Evolutionary conservation across 2,329 filamentous ascomycete species (phyloP).

Genomic region (Tetracladium maxilliforme): DNA sequence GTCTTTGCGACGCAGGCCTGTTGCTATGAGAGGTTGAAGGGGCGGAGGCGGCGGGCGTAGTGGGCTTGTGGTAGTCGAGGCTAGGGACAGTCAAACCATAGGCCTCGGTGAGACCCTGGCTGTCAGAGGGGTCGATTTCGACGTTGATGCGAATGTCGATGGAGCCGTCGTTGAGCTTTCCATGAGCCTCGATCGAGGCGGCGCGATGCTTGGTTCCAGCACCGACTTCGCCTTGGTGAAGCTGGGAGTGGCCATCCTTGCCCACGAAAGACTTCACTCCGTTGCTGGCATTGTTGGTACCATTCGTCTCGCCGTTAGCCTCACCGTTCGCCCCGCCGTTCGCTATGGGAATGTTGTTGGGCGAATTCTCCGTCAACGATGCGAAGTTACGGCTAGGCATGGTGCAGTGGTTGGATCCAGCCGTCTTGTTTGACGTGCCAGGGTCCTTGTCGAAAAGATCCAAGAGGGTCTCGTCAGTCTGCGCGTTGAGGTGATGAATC

Average conservation of each 20-base stretch:
- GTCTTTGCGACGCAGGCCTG: too few relatives aligned
- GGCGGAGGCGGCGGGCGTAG: too few relatives aligned
- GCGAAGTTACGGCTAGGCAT: conserved; percentile 93
- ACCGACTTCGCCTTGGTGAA: conserved; percentile 63
- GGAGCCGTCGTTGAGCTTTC: conserved; percentile 39
- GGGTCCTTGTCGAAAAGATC: conserved; percentile 87
- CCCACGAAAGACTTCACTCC: conserved; percentile 18
- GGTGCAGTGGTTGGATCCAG: conserved; percentile 65
- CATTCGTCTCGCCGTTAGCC: conserved; percentile 8
- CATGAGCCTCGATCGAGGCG: conserved; percentile 37
- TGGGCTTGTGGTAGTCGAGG: too few relatives aligned
- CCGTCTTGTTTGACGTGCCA: conserved; percentile 59
- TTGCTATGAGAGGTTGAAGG: too few relatives aligned
- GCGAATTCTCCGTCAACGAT: conserved; percentile 78
- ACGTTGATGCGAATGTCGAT: conserved; percentile 78
- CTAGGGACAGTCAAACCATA: conserved; percentile 78
- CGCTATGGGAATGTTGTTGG: conserved; percentile 49
- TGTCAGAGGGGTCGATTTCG: conserved; percentile 74
- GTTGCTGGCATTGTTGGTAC: conserved; percentile 3
- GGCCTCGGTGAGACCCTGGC: conserved; percentile 61
- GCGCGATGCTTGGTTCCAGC: conserved; percentile 70
- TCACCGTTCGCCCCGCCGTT: conserved; percentile 33
- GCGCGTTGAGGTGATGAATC: conserved; percentile 49
- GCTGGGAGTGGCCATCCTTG: conserved; percentile 53
- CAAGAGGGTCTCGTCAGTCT: conserved; percentile 87